Evolutionary conservation across 345 rosid species (phyloP).

Genomic region (Heritiera fomes): DNA sequence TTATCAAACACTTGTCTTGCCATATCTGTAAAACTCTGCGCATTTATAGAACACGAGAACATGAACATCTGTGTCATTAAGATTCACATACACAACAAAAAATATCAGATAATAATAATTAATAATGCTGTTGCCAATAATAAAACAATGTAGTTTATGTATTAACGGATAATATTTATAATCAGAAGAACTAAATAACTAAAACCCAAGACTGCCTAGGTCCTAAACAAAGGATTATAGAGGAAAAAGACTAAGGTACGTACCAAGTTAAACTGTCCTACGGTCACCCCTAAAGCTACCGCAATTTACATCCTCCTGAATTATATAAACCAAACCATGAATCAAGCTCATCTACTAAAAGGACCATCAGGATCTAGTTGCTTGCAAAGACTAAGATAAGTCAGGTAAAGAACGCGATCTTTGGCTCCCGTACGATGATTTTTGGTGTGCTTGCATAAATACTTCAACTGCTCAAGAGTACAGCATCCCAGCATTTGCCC

Average conservation of each 20-base stretch:
- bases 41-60: too few relatives aligned
- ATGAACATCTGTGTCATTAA: too few relatives aligned
- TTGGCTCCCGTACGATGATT: conserved; percentile 85
- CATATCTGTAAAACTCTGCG: too few relatives aligned
- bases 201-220: neutral
- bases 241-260: too few relatives aligned
- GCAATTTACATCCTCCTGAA: neutral
- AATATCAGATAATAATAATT: neutral
- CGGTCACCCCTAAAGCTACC: neutral
- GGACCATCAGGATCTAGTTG: conserved; percentile 64
- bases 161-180: neutral
- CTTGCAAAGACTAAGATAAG: conserved; percentile 62
- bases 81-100: neutral
- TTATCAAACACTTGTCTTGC: conserved; percentile 5
- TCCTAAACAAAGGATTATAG: neutral
- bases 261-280: conserved; percentile 1
- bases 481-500: conserved; percentile 75
- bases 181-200: neutral
- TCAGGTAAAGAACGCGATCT: conserved; percentile 67
- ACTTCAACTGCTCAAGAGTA: conserved; percentile 72
- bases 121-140: neutral
- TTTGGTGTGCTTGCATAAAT: conserved; percentile 78
- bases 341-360: conserved; percentile 32
- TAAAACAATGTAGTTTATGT: neutral
- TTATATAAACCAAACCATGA: neutral